Evolutionary conservation across 1,284 basidiomycete species (phyloP).

Genomic region (Schizopora paradoxa): DNA sequence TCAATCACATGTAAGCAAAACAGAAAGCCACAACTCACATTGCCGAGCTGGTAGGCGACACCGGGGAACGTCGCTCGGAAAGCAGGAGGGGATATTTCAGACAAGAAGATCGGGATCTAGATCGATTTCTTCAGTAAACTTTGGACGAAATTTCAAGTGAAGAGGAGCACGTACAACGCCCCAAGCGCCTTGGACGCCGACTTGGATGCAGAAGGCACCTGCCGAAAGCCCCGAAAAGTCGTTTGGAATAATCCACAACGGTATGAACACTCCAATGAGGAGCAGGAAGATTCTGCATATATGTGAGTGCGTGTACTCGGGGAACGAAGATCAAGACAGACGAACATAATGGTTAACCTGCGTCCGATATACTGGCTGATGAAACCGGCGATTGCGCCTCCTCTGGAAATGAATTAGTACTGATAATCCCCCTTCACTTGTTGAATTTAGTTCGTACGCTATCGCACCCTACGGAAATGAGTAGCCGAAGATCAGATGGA

Average conservation of each 20-base stretch:
- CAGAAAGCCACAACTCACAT: conserved; percentile 37
- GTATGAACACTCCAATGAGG: conserved; percentile 65
- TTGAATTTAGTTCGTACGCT: conserved; percentile 40
- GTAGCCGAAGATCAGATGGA: conserved; percentile 8
- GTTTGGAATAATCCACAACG: conserved; percentile 81
- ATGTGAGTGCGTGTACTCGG: too few species aligned
- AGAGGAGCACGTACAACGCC: conserved; percentile 52
- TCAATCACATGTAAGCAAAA: too few species aligned
- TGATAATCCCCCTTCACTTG: neutral
- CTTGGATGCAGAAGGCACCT: conserved; percentile 82
- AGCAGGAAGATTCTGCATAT: conserved; percentile 46
- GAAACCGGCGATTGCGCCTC: conserved; percentile 76
- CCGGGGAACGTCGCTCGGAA: conserved; percentile 94
- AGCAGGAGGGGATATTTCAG: conserved; percentile 87
- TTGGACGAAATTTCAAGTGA: conserved; percentile 1
- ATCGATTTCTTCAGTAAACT: neutral
- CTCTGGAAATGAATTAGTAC: conserved; percentile 35
- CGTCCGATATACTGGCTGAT: conserved; percentile 84
- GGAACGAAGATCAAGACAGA: conserved; percentile 25
- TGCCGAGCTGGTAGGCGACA: conserved; percentile 84
- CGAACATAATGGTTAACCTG: conserved; percentile 77
- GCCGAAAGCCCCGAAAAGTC: conserved; percentile 61
- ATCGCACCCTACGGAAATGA: conserved; percentile 61
- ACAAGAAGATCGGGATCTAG: conserved; percentile 80
- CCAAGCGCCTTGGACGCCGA: conserved; percentile 83